Evolutionary conservation across 345 rosid species (phyloP), one percentile per base, ranked within the genome.

Genomic region (Litchi chinensis): DNA sequence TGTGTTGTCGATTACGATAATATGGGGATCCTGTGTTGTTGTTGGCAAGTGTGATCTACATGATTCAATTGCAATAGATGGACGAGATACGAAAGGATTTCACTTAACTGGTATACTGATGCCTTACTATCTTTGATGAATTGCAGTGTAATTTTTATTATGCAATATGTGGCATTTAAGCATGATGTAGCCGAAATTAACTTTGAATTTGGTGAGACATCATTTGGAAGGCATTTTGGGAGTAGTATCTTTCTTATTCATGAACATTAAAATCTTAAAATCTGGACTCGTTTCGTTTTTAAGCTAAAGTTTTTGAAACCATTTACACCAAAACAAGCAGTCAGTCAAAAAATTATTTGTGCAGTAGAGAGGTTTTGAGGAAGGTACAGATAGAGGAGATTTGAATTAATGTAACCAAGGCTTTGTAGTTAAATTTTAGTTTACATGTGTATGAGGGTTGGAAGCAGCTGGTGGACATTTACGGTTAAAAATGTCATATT

Each of bases 21-120:
- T 93, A 62, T 95, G 98, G 97, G 98, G 98, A 72, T 86, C 93
- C 62, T 95, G 98, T 74, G 81, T 92, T 19, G 39, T 91, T 4
- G 88, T 89, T 64, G 98, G 98, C 78, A 92, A 91, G 79, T 88
- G 93, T 76, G 98, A 95, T 70, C 83, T 93, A 84, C 28, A 70
- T 5, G 63, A 54, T 32, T 50, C 87, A 0, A 73, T 85, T 62
- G 97, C 94, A 22, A 68, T 87, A 0, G 90, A 94, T 82, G 87
- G 88, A 50, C 82, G 77, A 63, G 83, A 88, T 54, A 87, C 92
- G 1, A 87, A 85, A 82, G 86, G 88, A 21, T 85, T 91, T 24
- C 63, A 70, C 85, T 84, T 92, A 74, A 84, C 82, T 46, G 94
- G 98, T 91, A 87, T 44, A 10, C 5, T 46, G 7, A 46, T 8